Base-by-base conservation (phyloP, 257 asterid genomes). In the Ligustrum vulgare region DNA sequence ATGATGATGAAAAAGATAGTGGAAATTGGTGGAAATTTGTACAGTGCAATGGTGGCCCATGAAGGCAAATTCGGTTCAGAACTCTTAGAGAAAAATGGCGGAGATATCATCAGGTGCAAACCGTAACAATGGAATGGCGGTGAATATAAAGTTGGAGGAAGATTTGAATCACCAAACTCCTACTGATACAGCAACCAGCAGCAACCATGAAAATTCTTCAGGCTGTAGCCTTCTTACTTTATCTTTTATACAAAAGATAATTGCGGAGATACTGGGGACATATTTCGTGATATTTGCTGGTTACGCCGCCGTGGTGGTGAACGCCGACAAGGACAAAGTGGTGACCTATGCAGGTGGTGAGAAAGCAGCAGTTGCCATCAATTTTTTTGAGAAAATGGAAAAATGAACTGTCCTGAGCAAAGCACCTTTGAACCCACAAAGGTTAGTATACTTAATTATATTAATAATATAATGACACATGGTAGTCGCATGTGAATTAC, bases 201-300 rank as follows among this genome's bases (percentile, higher is more conserved):
- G 18, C 2, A 68, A 13, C 56, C 60, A 16, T 16, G 81, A 66
- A 20, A 36, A 39, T 15, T 58, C 90, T 72, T 69, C 84, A 8
- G 76, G 74, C 28, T 81, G 86, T 63, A 73, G 72, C 80, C 79
- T 86, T 68, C 11, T 90, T 79, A 72, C 89, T 23, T 65, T 91
- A 49, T 88, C 96, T 69, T 93, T 93, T 35, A 28, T 91, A 2
- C 98, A 93, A 70, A 93, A 93, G 98, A 67, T 93, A 49, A 86
- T 93, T 72, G 98, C 97, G 6, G 98, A 93, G 91, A 69, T 84
- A 0, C 51, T 91, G 63, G 98, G 97, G 3, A 93, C 98, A 0
- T 91, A 87, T 65, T 91, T 91, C 78, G 49, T 93, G 87, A 87
- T 93, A 81, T 93, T 93, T 12, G 94, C 93, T 0, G 98, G 98